Evolutionary conservation across 2,329 filamentous ascomycete species (phyloP).

Genomic region (Hypoxylon sp.): DNA sequence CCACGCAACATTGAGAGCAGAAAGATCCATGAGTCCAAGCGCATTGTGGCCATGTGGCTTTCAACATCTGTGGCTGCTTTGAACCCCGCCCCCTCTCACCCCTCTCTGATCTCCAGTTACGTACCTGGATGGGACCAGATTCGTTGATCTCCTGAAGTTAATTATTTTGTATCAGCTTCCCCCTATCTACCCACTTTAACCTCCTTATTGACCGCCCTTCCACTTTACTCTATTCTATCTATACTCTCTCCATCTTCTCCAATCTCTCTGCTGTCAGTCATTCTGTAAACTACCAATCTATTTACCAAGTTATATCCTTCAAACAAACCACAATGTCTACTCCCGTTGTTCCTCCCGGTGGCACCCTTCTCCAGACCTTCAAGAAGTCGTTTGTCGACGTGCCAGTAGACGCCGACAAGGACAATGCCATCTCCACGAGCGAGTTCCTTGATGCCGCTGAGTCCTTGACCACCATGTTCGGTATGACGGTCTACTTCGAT

Average conservation of each 20-base stretch:
- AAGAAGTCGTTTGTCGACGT: conserved; percentile 87
- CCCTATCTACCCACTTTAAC: conserved; percentile 7
- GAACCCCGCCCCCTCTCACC: conserved; percentile 1
- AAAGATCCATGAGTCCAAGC: no score
- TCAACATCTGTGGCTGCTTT: background rate
- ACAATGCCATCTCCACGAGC: conserved; percentile 80
- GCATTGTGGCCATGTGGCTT: no score
- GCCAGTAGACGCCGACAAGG: conserved; percentile 74
- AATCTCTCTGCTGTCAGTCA: conserved; percentile 1
- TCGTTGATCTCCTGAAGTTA: conserved; percentile 16
- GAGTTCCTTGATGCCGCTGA: conserved; percentile 94
- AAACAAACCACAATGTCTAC: conserved; percentile 58
- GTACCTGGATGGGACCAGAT: background rate
- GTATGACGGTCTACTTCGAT: conserved; percentile 55
- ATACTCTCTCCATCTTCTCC: conserved; percentile 2
- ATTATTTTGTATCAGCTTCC: background rate
- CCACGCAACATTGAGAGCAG: no score
- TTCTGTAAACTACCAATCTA: no score
- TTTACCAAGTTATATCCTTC: no score
- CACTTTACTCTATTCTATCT: conserved; percentile 7
- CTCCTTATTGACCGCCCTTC: conserved; percentile 29
- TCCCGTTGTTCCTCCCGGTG: conserved; percentile 64
- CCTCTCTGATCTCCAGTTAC: conserved; percentile 13
- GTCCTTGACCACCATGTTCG: conserved; percentile 86
- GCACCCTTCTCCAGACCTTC: conserved; percentile 86